These are phyloP conservation scores for Cylindrodendrum hubeiense DNA, from an alignment of 2,329 filamentous ascomycete genomes.

Conservation along the genomic window DNA sequence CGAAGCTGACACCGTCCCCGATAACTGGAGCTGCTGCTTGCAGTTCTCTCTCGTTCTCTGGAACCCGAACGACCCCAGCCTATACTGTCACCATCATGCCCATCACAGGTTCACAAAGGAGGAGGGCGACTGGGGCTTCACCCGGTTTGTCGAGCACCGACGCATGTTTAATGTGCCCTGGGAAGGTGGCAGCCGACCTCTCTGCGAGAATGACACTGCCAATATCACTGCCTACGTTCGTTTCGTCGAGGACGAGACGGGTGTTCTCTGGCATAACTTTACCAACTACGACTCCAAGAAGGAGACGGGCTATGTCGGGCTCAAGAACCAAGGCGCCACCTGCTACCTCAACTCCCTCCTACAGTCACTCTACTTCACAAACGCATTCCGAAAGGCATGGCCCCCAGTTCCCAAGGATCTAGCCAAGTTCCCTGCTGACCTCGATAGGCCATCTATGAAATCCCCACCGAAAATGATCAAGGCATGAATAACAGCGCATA, in stretches of 20 bases:
- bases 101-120: slow-evolving; percentile 96
- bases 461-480: slow-evolving; percentile 89
- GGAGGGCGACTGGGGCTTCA: slow-evolving; percentile 98
- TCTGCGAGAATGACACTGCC: slow-evolving; percentile 81
- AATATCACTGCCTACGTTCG: slow-evolving; percentile 88
- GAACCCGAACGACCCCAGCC: slow-evolving; percentile 92
- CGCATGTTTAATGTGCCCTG: slow-evolving; percentile 85
- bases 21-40: slow-evolving; percentile 96
- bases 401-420: slow-evolving; percentile 4
- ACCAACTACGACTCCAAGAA: slow-evolving; percentile 99
- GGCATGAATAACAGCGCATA: slow-evolving; percentile 90
- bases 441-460: slow-evolving; percentile 89
- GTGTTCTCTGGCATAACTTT: slow-evolving; percentile 92
- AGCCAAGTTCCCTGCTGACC: slow-evolving; percentile 27
- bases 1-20: slow-evolving; percentile 78
- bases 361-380: slow-evolving; percentile 88
- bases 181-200: slow-evolving; percentile 76
- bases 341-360: slow-evolving; percentile 89
- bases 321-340: slow-evolving; percentile 96
- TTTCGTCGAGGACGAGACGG: slow-evolving; percentile 87
- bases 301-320: slow-evolving; percentile 95
- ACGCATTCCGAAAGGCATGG: slow-evolving; percentile 88
- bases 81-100: slow-evolving; percentile 85
- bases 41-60: slow-evolving; percentile 95
- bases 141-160: slow-evolving; percentile 90